A percentile compares a stretch with the other conserved stretches of the same genome.
These are phyloP conservation scores for Ophiobolus disseminans DNA, from an alignment of 2,329 filamentous ascomycete species.

Conservation along the genomic window DNA sequence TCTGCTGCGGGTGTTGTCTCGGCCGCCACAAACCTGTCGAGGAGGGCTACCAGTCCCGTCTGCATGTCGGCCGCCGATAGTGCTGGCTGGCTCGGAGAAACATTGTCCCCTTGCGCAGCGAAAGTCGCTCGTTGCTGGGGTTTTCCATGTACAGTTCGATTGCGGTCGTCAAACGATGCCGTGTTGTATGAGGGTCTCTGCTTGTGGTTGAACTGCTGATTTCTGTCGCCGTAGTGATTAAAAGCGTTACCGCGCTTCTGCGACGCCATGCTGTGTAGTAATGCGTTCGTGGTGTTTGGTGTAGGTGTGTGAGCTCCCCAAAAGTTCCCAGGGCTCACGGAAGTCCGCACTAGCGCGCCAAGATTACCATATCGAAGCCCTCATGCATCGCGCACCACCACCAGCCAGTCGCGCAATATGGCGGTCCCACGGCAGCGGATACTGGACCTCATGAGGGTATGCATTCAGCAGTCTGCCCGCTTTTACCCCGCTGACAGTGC, in stretches of 20 bases:
- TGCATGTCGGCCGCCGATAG: constrained; percentile 34
- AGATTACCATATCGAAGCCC: not conserved
- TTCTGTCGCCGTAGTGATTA: constrained; percentile 29
- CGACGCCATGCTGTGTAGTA: constrained; percentile 24
- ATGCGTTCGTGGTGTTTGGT: not conserved
- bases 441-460: constrained; percentile 79
- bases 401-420: constrained; percentile 47
- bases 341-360: constrained; percentile 15
- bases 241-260: constrained; percentile 27
- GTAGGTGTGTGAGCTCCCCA: not conserved
- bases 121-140: not conserved
- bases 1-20: constrained; percentile 34
- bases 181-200: constrained; percentile 12
- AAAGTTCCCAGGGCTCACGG: constrained; percentile 1
- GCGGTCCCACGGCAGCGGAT: constrained; percentile 61
- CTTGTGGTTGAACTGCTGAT: constrained; percentile 22
- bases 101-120: not conserved
- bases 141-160: not conserved
- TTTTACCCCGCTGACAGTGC: constrained; percentile 14
- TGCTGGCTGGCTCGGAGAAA: constrained; percentile 8
- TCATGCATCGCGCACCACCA: constrained; percentile 3
- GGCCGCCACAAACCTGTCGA: constrained; percentile 40
- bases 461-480: not conserved
- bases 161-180: constrained; percentile 1
- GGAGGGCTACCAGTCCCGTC: constrained; percentile 37